Conservation (phyloP, 1,139 yeast species). For the Hansenula lynferdii region DNA sequence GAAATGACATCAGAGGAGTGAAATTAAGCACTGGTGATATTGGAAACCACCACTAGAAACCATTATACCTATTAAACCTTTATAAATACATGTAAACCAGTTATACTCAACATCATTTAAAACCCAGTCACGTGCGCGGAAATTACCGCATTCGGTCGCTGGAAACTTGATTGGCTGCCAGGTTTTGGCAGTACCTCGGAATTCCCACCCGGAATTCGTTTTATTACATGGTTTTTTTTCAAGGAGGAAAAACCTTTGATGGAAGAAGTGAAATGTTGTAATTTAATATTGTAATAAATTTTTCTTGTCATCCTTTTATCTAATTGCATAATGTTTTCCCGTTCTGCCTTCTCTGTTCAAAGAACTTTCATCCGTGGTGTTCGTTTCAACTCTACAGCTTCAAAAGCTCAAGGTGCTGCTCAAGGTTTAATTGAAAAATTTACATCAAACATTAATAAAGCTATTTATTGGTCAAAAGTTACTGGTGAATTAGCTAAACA, state of each 20-base stretch:
- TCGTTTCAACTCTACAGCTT: slow-evolving; percentile 36
- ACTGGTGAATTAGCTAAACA: slow-evolving; percentile 83
- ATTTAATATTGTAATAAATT: too few species aligned
- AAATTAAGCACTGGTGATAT: too few species aligned
- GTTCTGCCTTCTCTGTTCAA: slow-evolving; percentile 9
- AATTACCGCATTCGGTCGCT: background rate
- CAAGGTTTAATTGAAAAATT: slow-evolving; percentile 42
- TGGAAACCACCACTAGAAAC: too few species aligned
- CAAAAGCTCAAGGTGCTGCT: slow-evolving; percentile 38
- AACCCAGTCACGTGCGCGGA: background rate
- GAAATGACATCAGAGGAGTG: too few species aligned
- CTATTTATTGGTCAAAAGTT: slow-evolving; percentile 89
- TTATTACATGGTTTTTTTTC: background rate
- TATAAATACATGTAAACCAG: too few species aligned
- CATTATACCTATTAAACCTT: too few species aligned
- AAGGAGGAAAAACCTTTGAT: background rate
- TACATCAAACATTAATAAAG: slow-evolving; percentile 40
- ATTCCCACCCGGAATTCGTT: background rate
- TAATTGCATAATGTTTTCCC: slow-evolving; percentile 9
- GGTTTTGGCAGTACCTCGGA: background rate
- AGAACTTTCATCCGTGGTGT: slow-evolving; percentile 29
- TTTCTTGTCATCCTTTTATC: too few species aligned
- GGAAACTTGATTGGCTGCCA: background rate
- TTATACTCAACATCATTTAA: too few species aligned
- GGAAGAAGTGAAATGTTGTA: too few species aligned